These are phyloP conservation scores for Asterionellopsis glacialis DNA, from an alignment of 108 stramenopile species.

Conservation along the genomic window DNA sequence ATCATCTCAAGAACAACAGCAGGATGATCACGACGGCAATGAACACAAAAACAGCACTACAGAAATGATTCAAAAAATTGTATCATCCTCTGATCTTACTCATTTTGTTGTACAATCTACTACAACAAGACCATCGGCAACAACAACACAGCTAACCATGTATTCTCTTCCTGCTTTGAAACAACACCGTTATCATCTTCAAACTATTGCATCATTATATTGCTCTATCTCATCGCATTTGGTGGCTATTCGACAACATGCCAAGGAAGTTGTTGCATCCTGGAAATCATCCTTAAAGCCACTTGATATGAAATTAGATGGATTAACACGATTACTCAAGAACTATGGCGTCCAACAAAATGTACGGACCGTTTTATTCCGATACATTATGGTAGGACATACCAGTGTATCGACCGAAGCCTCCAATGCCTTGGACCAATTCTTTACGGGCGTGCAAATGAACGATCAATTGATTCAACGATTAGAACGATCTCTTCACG, in stretches of 20 bases:
- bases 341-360: constrained; percentile 52
- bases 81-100: constrained; percentile 35
- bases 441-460: constrained; percentile 73
- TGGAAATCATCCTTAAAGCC: constrained; percentile 72
- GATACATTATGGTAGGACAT: constrained; percentile 69
- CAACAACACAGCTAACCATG: constrained; percentile 19
- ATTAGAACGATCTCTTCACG: constrained; percentile 47
- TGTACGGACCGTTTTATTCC: constrained; percentile 29
- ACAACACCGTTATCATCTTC: constrained; percentile 53
- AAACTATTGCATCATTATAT: constrained; percentile 54
- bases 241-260: constrained; percentile 23
- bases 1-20: no score
- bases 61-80: constrained; percentile 18
- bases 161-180: constrained; percentile 44
- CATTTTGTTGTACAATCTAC: constrained; percentile 12
- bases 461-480: constrained; percentile 72
- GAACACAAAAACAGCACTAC: not conserved
- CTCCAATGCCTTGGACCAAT: constrained; percentile 81
- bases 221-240: constrained; percentile 51
- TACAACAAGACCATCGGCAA: not conserved
- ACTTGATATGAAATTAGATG: constrained; percentile 59
- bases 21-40: no score
- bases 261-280: constrained; percentile 31
- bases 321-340: constrained; percentile 37
- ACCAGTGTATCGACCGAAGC: constrained; percentile 34